Evolutionary conservation across 306 rosid species (phyloP).

Genomic region (Corylus avellana): DNA sequence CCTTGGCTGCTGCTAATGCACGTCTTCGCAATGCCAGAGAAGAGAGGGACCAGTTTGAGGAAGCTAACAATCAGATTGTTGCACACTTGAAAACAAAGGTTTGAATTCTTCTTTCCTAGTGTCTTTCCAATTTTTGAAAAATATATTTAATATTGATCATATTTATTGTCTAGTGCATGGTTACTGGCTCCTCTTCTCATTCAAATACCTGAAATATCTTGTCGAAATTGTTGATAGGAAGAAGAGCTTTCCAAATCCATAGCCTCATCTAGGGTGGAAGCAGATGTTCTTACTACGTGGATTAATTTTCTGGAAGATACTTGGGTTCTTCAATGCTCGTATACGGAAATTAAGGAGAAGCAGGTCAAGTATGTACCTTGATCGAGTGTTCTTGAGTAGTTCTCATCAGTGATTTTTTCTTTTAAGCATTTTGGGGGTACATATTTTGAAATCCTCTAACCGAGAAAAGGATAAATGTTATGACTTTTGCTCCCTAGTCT

Average conservation of each 20-base stretch:
- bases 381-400: slow-evolving; percentile 26
- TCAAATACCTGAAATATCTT: slow-evolving; percentile 25
- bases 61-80: slow-evolving; percentile 89
- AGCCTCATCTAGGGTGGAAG: slow-evolving; percentile 68
- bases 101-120: slow-evolving; percentile 11
- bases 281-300: slow-evolving; percentile 85
- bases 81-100: slow-evolving; percentile 84
- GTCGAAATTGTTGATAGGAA: slow-evolving; percentile 60
- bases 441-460: slow-evolving; percentile 5
- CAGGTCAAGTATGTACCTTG: slow-evolving; percentile 68
- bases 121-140: slow-evolving; percentile 4
- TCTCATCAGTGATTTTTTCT: slow-evolving; percentile 16
- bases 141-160: slow-evolving; percentile 10
- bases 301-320: slow-evolving; percentile 95
- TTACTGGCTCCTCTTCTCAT: slow-evolving; percentile 15
- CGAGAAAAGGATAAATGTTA: slow-evolving; percentile 14
- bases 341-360: slow-evolving; percentile 69
- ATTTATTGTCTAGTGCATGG: neutral
- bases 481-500: slow-evolving; percentile 7
- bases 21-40: slow-evolving; percentile 82
- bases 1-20: slow-evolving; percentile 87
- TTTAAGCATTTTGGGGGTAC: neutral
- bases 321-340: slow-evolving; percentile 76
- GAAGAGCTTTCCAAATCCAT: slow-evolving; percentile 80
- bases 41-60: slow-evolving; percentile 98